A percentile compares a stretch with the other conserved stretches of the same genome.
These are phyloP conservation scores for Catharanthus roseus DNA, from an alignment of 257 asterid species.

Conservation along the genomic window DNA sequence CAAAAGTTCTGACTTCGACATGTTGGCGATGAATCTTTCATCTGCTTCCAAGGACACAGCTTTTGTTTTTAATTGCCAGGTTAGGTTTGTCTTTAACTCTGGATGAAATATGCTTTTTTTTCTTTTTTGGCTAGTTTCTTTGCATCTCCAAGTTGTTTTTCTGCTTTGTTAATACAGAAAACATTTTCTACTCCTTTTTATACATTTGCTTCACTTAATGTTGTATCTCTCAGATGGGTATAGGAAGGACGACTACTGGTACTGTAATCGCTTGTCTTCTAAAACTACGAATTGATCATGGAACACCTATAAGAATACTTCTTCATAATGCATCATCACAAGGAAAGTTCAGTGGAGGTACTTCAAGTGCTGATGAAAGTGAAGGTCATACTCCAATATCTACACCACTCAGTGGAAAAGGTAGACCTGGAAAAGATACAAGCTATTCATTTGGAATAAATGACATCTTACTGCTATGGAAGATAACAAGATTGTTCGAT, in stretches of 20 bases:
- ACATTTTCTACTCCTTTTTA: slow-evolving; percentile 6
- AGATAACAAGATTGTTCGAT: slow-evolving; percentile 92
- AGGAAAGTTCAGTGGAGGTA: slow-evolving; percentile 33
- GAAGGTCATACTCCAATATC: slow-evolving; percentile 41
- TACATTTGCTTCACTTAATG: slow-evolving; percentile 18
- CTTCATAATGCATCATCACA: slow-evolving; percentile 41
- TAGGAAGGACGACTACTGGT: slow-evolving; percentile 96
- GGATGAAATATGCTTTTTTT: slow-evolving; percentile 5
- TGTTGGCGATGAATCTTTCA: slow-evolving; percentile 65
- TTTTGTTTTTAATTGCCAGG: slow-evolving; percentile 97
- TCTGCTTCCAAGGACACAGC: slow-evolving; percentile 92
- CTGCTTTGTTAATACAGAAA: not conserved
- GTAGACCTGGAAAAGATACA: slow-evolving; percentile 38
- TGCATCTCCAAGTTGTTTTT: not conserved
- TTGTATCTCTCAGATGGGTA: slow-evolving; percentile 70
- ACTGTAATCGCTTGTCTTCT: slow-evolving; percentile 96
- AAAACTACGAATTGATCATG: slow-evolving; percentile 79
- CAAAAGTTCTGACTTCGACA: slow-evolving; percentile 91
- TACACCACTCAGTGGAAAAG: slow-evolving; percentile 30
- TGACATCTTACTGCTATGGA: slow-evolving; percentile 84
- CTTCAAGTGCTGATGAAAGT: slow-evolving; percentile 49
- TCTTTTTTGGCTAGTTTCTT: not conserved
- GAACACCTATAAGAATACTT: slow-evolving; percentile 76
- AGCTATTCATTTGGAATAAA: slow-evolving; percentile 82
- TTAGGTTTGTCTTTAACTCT: slow-evolving; percentile 21